Evolutionary conservation across 1,284 basidiomycete species (phyloP).

Genomic region (Blastosporella zonata): DNA sequence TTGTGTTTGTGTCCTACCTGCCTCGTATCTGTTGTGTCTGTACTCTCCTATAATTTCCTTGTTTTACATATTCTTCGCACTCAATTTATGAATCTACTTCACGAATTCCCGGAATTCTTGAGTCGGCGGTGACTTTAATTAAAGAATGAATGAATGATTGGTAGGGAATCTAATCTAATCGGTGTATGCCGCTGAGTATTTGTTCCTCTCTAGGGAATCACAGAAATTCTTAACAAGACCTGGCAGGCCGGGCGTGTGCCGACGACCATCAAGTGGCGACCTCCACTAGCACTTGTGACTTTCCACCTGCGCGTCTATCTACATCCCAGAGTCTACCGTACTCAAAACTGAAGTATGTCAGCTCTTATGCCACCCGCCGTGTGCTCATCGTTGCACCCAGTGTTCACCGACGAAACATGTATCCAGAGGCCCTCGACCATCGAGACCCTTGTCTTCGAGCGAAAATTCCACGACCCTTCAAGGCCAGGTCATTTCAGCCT

Average conservation of each 20-base stretch:
- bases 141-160: no score
- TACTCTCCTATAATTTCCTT: constrained; percentile 14
- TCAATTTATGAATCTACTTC: constrained; percentile 14
- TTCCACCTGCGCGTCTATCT: not conserved
- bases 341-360: not conserved
- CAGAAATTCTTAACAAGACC: constrained; percentile 6
- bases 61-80: constrained; percentile 2
- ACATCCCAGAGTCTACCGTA: not conserved
- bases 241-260: constrained; percentile 4
- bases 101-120: not conserved
- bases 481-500: constrained; percentile 2
- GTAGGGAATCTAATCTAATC: constrained; percentile 15
- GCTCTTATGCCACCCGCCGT: not conserved
- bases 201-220: not conserved
- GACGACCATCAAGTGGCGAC: not conserved
- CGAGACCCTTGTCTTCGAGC: constrained; percentile 8
- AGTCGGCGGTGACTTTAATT: not conserved
- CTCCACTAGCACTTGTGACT: not conserved
- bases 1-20: constrained; percentile 12
- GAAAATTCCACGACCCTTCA: constrained; percentile 7
- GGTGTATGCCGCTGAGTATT: not conserved
- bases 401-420: constrained; percentile 11
- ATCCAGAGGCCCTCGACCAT: constrained; percentile 5
- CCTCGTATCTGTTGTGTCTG: constrained; percentile 13
- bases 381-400: not conserved